phyloP scores from a whole-genome alignment of 345 rosid species.

The Populus alba region DNA sequence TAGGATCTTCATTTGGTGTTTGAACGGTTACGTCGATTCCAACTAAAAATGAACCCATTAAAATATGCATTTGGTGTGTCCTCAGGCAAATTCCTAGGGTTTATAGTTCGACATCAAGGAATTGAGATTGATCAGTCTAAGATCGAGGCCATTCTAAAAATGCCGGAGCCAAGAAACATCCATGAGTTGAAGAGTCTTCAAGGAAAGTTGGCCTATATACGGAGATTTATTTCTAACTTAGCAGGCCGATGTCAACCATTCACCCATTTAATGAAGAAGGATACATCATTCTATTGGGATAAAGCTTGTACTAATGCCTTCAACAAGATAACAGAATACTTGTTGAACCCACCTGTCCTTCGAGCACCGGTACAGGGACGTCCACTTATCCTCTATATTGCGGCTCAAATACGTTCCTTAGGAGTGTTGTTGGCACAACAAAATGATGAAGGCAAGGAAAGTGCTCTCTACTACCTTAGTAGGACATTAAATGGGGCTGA shows the following conservation, averaged over 20 bases:
- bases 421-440: neutral
- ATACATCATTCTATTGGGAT: neutral
- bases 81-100: neutral
- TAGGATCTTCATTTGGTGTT: neutral
- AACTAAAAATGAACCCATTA: neutral
- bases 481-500: neutral
- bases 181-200: neutral
- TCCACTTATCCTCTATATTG: neutral
- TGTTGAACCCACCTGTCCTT: neutral
- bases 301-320: neutral
- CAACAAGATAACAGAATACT: no score
- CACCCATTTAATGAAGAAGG: no score
- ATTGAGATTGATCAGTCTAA: constrained; percentile 13
- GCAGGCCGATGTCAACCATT: no score
- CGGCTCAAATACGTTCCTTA: neutral
- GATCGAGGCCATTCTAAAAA: neutral
- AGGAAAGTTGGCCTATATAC: neutral
- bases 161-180: neutral
- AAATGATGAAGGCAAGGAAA: neutral
- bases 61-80: constrained; percentile 9
- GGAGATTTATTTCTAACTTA: no score
- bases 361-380: neutral
- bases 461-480: neutral
- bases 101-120: neutral
- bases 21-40: neutral